Evolutionary conservation across 2,329 filamentous ascomycete species (phyloP), one percentile per base, ranked within the genome.

Genomic region (Aspergillus brasiliensis): DNA sequence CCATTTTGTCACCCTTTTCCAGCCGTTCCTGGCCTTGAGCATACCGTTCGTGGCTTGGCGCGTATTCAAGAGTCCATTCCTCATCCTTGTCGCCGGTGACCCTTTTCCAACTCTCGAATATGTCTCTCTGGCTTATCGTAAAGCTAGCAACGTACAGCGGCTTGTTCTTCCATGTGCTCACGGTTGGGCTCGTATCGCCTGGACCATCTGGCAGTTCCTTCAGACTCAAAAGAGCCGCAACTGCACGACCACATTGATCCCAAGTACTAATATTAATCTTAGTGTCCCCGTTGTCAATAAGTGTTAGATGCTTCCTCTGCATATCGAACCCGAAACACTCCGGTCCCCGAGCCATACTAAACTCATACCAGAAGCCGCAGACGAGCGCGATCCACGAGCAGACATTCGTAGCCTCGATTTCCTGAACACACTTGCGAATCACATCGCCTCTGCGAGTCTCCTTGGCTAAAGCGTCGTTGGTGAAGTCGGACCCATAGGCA

Each of bases 211-310:
- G 60, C 1, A 62, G 10, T 11, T 60, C 60, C 57, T 57, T 62
- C 69, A 86, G 72, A 37, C 69, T 81, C 1, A 86, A 69, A 3
- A 86, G 73, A 23, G 66, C 72, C 1, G 84, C 84, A 5, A 87
- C 74, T 0, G 83, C 85, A 64, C 78, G 68, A 63, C 80, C 80
- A 66, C 81, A 75, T 71, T 89, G 86, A 3, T 75, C 66, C 82
- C 83, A 88, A 0, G 88, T 89, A n/a, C 81, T 84, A 1, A 78
- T 83, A 61, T 82, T 84, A 67, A 88, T 83, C 56, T 75, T 80
- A 1, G 78, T 80, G 15, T 78, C 78, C 0, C 88, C 88, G 10
- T 85, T 83, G 60, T 86, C 85, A 60, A 78, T 83, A 10, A 84
- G 72, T 0, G 77, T 80, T 5, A 79, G 71, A 15, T 67, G 73